These are phyloP conservation scores for Colletotrichum phormii DNA, from an alignment of 2,329 filamentous ascomycete species.

Conservation along the genomic window DNA sequence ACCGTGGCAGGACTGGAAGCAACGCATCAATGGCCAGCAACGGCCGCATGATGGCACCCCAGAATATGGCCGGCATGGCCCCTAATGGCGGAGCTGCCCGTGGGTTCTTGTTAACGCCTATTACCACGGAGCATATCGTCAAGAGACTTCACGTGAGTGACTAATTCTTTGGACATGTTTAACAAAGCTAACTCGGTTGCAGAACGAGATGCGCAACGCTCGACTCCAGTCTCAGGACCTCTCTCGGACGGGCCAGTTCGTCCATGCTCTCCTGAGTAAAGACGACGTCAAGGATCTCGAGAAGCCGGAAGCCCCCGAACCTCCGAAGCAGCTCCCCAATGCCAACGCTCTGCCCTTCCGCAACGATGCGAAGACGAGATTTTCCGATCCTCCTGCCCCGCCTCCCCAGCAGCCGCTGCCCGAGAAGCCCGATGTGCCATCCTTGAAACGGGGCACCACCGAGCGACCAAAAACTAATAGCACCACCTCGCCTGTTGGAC, in stretches of 20 bases:
- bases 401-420: conserved; percentile 93
- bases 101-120: conserved; percentile 82
- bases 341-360: conserved; percentile 68
- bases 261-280: conserved; percentile 80
- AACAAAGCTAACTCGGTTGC: conserved; percentile 40
- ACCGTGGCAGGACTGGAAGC: conserved; percentile 77
- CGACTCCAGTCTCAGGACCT: conserved; percentile 90
- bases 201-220: conserved; percentile 93
- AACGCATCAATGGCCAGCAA: conserved; percentile 73
- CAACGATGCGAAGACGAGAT: conserved; percentile 82
- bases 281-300: conserved; percentile 72
- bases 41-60: conserved; percentile 69
- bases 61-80: conserved; percentile 60
- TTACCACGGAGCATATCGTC: conserved; percentile 94
- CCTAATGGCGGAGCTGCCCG: conserved; percentile 68
- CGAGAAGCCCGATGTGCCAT: conserved; percentile 86
- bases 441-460: conserved; percentile 80
- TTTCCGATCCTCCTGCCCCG: conserved; percentile 92
- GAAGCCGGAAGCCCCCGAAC: conserved; percentile 61
- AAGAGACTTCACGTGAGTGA: conserved; percentile 82
- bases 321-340: conserved; percentile 61
- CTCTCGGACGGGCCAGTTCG: conserved; percentile 82
- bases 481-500: conserved; percentile 66
- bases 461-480: conserved; percentile 74
- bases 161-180: background rate